Percentiles rank a stretch among this genome's conserved stretches.
These are phyloP conservation scores for Oryza longistaminata DNA, from an alignment of 176 grass and related monocot genomes.

Conservation along the genomic window DNA sequence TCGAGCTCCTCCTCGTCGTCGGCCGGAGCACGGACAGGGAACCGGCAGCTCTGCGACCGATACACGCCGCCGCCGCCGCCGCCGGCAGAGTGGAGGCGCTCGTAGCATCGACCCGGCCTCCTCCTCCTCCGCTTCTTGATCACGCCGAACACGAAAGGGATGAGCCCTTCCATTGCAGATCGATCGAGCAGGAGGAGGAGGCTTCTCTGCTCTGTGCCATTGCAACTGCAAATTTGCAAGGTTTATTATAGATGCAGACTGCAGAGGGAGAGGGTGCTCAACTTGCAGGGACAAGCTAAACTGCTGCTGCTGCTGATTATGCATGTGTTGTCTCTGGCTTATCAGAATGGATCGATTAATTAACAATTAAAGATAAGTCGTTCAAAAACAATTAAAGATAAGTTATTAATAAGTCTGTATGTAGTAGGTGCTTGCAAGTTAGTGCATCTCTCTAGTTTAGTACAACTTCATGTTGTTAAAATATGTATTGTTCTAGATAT, in stretches of 20 bases:
- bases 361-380: background rate
- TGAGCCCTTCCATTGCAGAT: background rate
- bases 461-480: background rate
- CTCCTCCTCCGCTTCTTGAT: background rate
- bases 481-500: background rate
- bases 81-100: background rate
- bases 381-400: background rate
- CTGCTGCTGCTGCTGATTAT: background rate
- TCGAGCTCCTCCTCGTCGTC: constrained; percentile 26
- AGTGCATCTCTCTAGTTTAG: background rate
- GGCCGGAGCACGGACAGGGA: constrained; percentile 14
- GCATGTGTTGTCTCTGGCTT: background rate
- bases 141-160: background rate
- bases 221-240: too few species aligned
- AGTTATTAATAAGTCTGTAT: background rate
- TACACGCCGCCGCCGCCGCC: background rate
- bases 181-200: background rate
- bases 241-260: background rate
- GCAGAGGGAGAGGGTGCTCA: background rate
- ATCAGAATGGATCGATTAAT: background rate
- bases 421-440: background rate
- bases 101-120: background rate
- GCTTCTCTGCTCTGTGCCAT: background rate
- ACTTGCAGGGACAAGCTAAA: background rate
- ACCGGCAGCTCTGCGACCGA: constrained; percentile 38